Percentiles rank a stretch among this genome's conserved stretches.
phyloP scores from a whole-genome alignment of 495 filamentous ascomycete genomes.

The Cudoniella acicularis region DNA sequence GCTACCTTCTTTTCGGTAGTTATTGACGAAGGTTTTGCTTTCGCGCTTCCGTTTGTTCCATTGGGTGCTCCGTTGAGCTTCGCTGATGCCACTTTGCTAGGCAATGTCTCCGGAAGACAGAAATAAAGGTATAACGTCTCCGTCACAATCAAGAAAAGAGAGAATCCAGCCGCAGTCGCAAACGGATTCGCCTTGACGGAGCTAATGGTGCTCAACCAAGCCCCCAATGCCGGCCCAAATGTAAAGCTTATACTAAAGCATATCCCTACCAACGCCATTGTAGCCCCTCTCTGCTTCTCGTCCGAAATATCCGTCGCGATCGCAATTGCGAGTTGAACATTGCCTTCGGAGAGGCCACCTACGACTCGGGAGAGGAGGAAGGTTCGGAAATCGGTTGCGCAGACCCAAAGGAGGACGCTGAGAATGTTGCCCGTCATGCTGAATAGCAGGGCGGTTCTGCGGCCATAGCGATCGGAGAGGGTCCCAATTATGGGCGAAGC shows the following conservation, averaged over 20 bases:
- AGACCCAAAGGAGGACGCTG: conserved; percentile 89
- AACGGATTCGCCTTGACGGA: conserved; percentile 88
- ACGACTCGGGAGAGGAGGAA: conserved; percentile 90
- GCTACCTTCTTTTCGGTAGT: conserved; percentile 2
- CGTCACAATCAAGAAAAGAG: conserved; percentile 71
- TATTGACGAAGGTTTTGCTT: conserved; percentile 1
- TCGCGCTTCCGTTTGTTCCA: conserved; percentile 25
- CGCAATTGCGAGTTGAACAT: conserved; percentile 92
- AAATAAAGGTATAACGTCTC: conserved; percentile 90
- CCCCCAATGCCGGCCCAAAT: conserved; percentile 87
- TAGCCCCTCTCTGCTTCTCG: conserved; percentile 71
- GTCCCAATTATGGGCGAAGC: conserved; percentile 88
- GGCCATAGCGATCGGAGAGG: conserved; percentile 85
- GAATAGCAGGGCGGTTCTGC: conserved; percentile 80
- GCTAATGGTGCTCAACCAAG: conserved; percentile 69
- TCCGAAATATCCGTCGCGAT: conserved; percentile 97
- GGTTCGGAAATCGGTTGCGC: conserved; percentile 82
- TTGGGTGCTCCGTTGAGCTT: conserved; percentile 20
- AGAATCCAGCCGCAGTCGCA: conserved; percentile 82
- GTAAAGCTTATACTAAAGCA: conserved; percentile 98
- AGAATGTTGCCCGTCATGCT: conserved; percentile 94
- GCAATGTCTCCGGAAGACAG: conserved; percentile 85
- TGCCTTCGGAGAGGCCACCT: conserved; percentile 91
- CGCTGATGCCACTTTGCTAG: conserved; percentile 36
- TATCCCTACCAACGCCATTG: conserved; percentile 92